A percentile compares a stretch with the other conserved stretches of the same genome.
Conservation (phyloP, 805 yeast genomes). For the Nakazawaea pomicola region DNA sequence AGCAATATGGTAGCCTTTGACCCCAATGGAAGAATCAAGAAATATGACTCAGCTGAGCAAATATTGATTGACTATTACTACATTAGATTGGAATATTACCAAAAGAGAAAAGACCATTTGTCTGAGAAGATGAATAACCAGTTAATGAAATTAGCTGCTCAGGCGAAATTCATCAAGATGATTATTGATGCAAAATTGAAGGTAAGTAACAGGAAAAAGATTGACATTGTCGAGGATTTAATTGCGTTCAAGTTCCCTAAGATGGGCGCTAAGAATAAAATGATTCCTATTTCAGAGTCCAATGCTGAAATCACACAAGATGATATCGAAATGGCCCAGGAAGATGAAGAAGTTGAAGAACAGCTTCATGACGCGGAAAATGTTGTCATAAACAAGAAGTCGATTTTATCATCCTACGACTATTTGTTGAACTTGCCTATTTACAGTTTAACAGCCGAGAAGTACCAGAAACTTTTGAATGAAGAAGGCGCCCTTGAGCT, state of each 20-base stretch:
- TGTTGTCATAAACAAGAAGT: slow-evolving; percentile 37
- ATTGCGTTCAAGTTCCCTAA: slow-evolving; percentile 65
- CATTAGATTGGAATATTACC: slow-evolving; percentile 85
- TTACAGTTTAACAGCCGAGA: slow-evolving; percentile 88
- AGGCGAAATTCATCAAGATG: slow-evolving; percentile 87
- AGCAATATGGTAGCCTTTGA: slow-evolving; percentile 96
- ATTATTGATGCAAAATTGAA: slow-evolving; percentile 71
- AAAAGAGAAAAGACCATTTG: slow-evolving; percentile 81
- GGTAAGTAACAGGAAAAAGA: slow-evolving; percentile 72
- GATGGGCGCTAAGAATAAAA: slow-evolving; percentile 65
- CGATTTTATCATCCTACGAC: slow-evolving; percentile 65
- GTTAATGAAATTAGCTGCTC: slow-evolving; percentile 68
- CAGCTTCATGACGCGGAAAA: slow-evolving; percentile 28
- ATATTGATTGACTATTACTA: slow-evolving; percentile 81
- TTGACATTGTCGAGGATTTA: slow-evolving; percentile 58
- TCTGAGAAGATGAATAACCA: slow-evolving; percentile 66
- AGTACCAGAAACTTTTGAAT: slow-evolving; percentile 72
- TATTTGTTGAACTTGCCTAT: slow-evolving; percentile 88
- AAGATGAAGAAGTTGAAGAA: slow-evolving; percentile 31
- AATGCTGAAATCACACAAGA: slow-evolving; percentile 31
- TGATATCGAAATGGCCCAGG: slow-evolving; percentile 36
- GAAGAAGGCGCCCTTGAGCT: slow-evolving; percentile 70
- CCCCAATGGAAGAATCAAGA: slow-evolving; percentile 79
- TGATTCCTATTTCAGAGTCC: slow-evolving; percentile 37
- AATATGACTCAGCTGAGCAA: slow-evolving; percentile 69